phyloP scores from a whole-genome alignment of 371 early-diverging fungal species.

The Syncephalastrum sp. region DNA sequence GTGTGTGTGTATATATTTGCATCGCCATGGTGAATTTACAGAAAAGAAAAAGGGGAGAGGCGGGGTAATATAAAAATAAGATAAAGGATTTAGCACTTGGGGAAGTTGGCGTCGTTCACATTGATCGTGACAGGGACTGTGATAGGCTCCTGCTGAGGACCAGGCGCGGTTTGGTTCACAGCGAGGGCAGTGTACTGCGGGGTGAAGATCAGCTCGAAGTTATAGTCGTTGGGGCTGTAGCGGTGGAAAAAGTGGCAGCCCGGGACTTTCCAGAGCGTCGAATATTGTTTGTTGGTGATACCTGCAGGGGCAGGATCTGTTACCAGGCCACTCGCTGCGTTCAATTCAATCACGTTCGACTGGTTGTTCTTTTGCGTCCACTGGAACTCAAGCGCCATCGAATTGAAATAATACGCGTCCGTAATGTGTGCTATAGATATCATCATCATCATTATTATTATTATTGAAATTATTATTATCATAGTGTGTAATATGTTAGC shows the following conservation, averaged over 20 bases:
- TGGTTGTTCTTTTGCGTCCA: conserved; percentile 16
- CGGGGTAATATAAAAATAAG: too few species aligned
- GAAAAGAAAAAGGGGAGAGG: neutral
- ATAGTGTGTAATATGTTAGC: too few species aligned
- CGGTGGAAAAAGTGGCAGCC: conserved; percentile 29
- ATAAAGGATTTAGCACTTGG: conserved; percentile 16
- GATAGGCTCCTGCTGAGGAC: conserved; percentile 12
- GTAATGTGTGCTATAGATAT: conserved; percentile 9
- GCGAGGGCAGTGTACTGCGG: conserved; percentile 12
- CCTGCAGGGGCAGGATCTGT: conserved; percentile 20
- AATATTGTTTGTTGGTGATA: conserved; percentile 18
- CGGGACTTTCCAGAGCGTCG: conserved; percentile 16
- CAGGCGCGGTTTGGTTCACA: conserved; percentile 8
- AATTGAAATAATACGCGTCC: conserved; percentile 19
- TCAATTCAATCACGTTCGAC: conserved; percentile 14
- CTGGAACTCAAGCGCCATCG: conserved; percentile 16
- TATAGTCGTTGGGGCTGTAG: conserved; percentile 17
- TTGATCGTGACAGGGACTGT: conserved; percentile 15
- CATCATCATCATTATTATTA: too few species aligned
- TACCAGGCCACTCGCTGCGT: conserved; percentile 6
- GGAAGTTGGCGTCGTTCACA: conserved; percentile 24
- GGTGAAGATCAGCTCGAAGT: conserved; percentile 14
- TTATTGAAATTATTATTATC: too few species aligned
- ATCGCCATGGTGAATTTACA: neutral
- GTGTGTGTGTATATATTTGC: too few species aligned